Evolutionary conservation across 345 rosid genomes (phyloP), one percentile per base, ranked within the genome.

Genomic region (Citrus medica): DNA sequence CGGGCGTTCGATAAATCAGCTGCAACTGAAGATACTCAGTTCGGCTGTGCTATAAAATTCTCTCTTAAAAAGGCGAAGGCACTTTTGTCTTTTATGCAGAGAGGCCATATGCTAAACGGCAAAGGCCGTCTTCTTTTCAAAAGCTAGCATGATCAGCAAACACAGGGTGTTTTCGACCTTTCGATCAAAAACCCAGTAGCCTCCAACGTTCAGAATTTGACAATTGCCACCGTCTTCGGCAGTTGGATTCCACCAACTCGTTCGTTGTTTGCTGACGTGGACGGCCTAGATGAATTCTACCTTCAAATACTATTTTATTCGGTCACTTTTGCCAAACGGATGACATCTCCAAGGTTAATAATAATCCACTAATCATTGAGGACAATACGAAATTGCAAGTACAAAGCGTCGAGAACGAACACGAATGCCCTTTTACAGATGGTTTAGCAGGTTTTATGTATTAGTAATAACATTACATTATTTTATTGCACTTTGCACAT

Each of bases 331-430:
- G 24, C 12, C n/a, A 1, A 28, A 28, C 7, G n/a, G 58, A 5
- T 4, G 22, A 53, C 58, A 0, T 53, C 42, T 9, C 27, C 51
- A 0, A 6, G n/a, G 70, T 63, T 75, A 64, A 75, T 75, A 64
- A 75, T 75, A 75, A 79, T 79, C 78, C 33, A 16, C 82, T 58
- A 79, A 75, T 75, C 70, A 75, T 75, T 75, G 14, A 13, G 42
- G 32, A 3, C 46, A 27, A 27, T 28, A 60, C 63, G 37, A 35
- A 46, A 62, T 62, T 74, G 67, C 56, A 63, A 33, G 67, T 40
- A 61, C 9, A 63, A 2, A 28, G 25, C 46, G 7, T 38, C 21
- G 46, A 32, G 77, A 60, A 61, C 56, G 53, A 73, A 24, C 7
- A 1, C 76, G 27, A 61, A 61, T 37, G 25, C 22, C 13, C 53